Evolutionary conservation across 768 basidiomycete genomes (phyloP).

Genomic region (Kondoa subrosea): DNA sequence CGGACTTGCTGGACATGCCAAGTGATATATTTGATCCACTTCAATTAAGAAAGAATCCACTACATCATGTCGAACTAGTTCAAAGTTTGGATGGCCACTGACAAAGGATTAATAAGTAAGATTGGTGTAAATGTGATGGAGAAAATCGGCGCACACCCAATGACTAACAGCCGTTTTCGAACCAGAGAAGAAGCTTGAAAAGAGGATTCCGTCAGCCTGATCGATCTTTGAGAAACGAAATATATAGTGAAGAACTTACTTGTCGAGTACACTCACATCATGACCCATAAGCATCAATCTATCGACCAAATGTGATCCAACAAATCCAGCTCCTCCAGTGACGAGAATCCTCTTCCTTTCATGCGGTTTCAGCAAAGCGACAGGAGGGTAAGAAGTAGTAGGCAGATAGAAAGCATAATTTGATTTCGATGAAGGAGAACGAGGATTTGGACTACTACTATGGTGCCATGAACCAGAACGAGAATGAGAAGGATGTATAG

Average conservation of each 20-base stretch:
- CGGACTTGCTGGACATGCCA: slow-evolving; percentile 63
- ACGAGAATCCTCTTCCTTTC: slow-evolving; percentile 76
- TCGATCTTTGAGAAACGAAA: too few relatives aligned
- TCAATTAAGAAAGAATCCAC: slow-evolving; percentile 97
- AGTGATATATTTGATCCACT: slow-evolving; percentile 97
- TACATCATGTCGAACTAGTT: slow-evolving; percentile 92
- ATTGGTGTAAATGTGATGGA: too few relatives aligned
- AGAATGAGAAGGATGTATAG: too few relatives aligned
- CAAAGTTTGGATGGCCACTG: slow-evolving; percentile 93
- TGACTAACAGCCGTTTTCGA: slow-evolving; percentile 90
- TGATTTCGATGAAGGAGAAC: slow-evolving; percentile 27
- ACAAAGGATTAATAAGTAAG: too few relatives aligned
- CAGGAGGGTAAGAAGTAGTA: slow-evolving; percentile 78
- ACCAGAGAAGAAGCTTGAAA: slow-evolving; percentile 97
- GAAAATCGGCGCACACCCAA: slow-evolving; percentile 51
- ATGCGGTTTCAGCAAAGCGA: slow-evolving; percentile 62
- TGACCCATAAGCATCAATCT: slow-evolving; percentile 94
- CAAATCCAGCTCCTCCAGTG: slow-evolving; percentile 97
- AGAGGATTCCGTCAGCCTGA: too few relatives aligned
- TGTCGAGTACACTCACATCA: slow-evolving; percentile 24
- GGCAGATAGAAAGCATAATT: slow-evolving; percentile 67
- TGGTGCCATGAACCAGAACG: slow-evolving; percentile 5
- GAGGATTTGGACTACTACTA: slow-evolving; percentile 31
- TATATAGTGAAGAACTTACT: neutral
- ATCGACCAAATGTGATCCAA: slow-evolving; percentile 92